Percentiles rank a stretch among this genome's conserved stretches.
Evolutionary conservation across 1,284 basidiomycete genomes (phyloP).

Genomic region (Ganoderma resinaceum): DNA sequence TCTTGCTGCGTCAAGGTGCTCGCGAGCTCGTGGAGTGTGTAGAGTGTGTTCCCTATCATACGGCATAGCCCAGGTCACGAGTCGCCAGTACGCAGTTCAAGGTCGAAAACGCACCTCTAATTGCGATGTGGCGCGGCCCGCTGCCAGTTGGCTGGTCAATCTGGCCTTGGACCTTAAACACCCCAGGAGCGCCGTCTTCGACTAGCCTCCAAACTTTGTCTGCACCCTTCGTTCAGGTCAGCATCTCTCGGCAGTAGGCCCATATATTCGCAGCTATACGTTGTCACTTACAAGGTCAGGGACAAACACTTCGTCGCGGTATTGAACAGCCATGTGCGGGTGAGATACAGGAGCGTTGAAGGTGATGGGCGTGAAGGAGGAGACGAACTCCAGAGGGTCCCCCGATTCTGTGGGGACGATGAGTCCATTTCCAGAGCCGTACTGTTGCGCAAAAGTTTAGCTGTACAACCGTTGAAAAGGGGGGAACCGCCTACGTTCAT

Average conservation of each 20-base stretch:
- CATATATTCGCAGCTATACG: not conserved
- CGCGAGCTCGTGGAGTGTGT: constrained; percentile 67
- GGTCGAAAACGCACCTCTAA: constrained; percentile 48
- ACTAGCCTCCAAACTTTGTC: constrained; percentile 72
- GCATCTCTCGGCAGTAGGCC: too few species aligned
- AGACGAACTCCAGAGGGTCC: constrained; percentile 50
- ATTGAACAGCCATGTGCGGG: constrained; percentile 68
- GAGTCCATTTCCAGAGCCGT: constrained; percentile 60
- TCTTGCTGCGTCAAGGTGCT: constrained; percentile 69
- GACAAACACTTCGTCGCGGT: constrained; percentile 61
- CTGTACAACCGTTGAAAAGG: not conserved
- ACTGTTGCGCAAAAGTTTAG: constrained; percentile 45
- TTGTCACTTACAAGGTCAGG: constrained; percentile 62
- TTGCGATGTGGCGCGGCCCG: constrained; percentile 70
- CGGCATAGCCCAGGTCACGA: not conserved
- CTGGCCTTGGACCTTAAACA: constrained; percentile 62
- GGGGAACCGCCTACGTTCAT: constrained; percentile 54
- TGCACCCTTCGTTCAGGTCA: constrained; percentile 51
- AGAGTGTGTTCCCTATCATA: constrained; percentile 66
- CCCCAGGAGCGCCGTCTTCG: constrained; percentile 45
- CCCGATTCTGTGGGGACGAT: constrained; percentile 53
- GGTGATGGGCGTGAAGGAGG: constrained; percentile 51
- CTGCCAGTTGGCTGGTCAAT: constrained; percentile 69
- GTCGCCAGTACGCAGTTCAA: not conserved
- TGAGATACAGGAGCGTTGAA: constrained; percentile 63